phyloP scores from a whole-genome alignment of 2,329 filamentous ascomycete genomes.

The Arachnopeziza araneosa region DNA sequence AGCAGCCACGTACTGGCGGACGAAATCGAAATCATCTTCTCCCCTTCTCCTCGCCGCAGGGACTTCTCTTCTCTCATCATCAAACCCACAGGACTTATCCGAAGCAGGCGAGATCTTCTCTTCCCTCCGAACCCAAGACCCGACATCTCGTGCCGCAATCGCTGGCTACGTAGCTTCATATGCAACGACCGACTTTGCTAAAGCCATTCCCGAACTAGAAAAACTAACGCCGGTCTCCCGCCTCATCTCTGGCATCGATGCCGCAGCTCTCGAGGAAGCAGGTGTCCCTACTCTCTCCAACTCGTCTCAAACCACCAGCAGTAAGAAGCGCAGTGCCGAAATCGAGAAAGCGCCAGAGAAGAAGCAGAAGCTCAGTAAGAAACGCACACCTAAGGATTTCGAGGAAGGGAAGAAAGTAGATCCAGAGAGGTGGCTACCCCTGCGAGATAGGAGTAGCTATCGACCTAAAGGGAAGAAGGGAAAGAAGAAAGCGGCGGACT shows the following conservation, averaged over 20 bases:
- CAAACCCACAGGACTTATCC: constrained; percentile 59
- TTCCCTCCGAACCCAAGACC: constrained; percentile 59
- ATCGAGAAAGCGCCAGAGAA: constrained; percentile 41
- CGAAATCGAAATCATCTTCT: constrained; percentile 50
- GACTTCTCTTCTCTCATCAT: constrained; percentile 73
- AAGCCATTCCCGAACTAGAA: constrained; percentile 48
- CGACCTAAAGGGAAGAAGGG: constrained; percentile 88
- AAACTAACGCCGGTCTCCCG: constrained; percentile 56
- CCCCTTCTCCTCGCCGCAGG: constrained; percentile 76
- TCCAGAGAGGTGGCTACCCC: constrained; percentile 86
- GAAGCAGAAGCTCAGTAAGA: constrained; percentile 52
- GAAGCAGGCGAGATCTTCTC: constrained; percentile 76
- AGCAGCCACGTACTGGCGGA: constrained; percentile 76
- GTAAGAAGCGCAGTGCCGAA: constrained; percentile 46
- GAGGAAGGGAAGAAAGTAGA: constrained; percentile 77
- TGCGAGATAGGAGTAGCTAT: constrained; percentile 84
- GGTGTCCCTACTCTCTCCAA: constrained; percentile 53
- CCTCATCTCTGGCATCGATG: constrained; percentile 56
- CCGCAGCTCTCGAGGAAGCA: constrained; percentile 55
- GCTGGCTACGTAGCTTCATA: constrained; percentile 85
- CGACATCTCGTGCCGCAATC: constrained; percentile 62
- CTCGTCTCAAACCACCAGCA: constrained; percentile 31
- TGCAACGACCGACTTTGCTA: constrained; percentile 54
- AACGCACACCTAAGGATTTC: constrained; percentile 65
- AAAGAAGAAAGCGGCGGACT: constrained; percentile 71